phyloP scores from a whole-genome alignment of 176 grass and related monocot genomes.

The Eragrostis curvula region DNA sequence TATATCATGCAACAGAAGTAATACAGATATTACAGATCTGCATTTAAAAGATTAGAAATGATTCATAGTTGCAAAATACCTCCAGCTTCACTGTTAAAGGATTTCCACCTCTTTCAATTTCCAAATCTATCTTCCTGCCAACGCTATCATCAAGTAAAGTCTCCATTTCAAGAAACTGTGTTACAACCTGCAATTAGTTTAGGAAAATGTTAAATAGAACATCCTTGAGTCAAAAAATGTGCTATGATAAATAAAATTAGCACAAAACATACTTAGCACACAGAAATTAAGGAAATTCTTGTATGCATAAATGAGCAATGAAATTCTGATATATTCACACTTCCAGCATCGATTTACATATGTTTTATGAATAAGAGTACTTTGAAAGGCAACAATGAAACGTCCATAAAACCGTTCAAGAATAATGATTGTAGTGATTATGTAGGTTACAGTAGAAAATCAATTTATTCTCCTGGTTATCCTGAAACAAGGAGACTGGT shows the following conservation, averaged over 20 bases:
- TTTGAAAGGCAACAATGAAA: slow-evolving; percentile 16
- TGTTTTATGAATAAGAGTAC: neutral
- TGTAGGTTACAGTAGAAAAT: neutral
- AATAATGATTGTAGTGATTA: neutral
- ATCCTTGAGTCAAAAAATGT: slow-evolving; percentile 18
- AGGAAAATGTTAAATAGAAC: slow-evolving; percentile 13
- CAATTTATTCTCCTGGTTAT: neutral
- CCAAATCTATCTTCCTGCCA: slow-evolving; percentile 70
- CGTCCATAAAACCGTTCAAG: neutral
- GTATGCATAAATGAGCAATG: neutral
- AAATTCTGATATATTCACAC: neutral
- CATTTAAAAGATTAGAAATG: slow-evolving; percentile 5
- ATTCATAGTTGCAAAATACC: slow-evolving; percentile 48
- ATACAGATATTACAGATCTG: slow-evolving; percentile 6
- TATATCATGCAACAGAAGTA: neutral
- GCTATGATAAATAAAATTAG: slow-evolving; percentile 9
- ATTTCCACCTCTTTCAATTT: slow-evolving; percentile 89
- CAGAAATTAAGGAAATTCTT: neutral
- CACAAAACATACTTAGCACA: slow-evolving; percentile 13
- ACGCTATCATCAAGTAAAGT: slow-evolving; percentile 89
- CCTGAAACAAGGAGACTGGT: neutral
- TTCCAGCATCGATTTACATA: slow-evolving; percentile 21
- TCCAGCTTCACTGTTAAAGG: slow-evolving; percentile 75
- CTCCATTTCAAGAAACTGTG: slow-evolving; percentile 94
- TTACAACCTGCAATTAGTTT: slow-evolving; percentile 78